Conservation (phyloP, 2,329 filamentous ascomycete genomes). For the Huntiella bhutanensis region DNA sequence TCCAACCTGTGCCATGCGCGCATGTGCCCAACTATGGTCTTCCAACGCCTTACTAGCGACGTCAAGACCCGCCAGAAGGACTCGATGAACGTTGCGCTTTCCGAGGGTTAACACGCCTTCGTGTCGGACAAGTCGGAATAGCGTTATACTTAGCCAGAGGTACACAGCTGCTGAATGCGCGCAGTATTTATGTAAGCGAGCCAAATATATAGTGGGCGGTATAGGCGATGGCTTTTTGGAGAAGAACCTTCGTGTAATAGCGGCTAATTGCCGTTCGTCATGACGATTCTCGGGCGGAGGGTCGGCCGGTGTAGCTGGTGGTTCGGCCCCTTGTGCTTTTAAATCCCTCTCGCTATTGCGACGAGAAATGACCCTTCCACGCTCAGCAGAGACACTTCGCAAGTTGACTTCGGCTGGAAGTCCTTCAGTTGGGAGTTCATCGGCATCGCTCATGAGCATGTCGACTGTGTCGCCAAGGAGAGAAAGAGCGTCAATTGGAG, state of each 20-base stretch:
- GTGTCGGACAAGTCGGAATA: constrained; percentile 57
- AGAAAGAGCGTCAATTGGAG: constrained; percentile 40
- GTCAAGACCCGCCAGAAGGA: constrained; percentile 65
- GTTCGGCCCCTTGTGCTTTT: neutral
- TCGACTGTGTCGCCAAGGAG: constrained; percentile 58
- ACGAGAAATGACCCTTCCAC: constrained; percentile 35
- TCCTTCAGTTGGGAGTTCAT: constrained; percentile 40
- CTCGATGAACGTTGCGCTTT: constrained; percentile 64
- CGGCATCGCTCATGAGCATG: constrained; percentile 51
- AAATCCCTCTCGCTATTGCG: constrained; percentile 38
- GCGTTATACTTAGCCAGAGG: constrained; percentile 50
- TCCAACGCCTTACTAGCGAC: constrained; percentile 93
- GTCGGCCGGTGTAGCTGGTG: constrained; percentile 1
- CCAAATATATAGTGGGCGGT: constrained; percentile 63
- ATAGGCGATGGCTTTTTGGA: constrained; percentile 75
- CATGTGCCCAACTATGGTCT: constrained; percentile 73
- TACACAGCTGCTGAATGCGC: constrained; percentile 90
- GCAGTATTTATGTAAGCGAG: constrained; percentile 74
- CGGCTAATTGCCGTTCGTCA: constrained; percentile 32
- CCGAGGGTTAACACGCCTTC: constrained; percentile 65
- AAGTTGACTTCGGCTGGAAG: constrained; percentile 28
- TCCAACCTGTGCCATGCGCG: constrained; percentile 68
- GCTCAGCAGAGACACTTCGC: constrained; percentile 42
- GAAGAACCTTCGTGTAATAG: constrained; percentile 84
- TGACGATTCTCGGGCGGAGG: neutral